A percentile compares a stretch with the other conserved stretches of the same genome.
Conservation (phyloP, 768 basidiomycete genomes). For the Amanita fuliginea region DNA sequence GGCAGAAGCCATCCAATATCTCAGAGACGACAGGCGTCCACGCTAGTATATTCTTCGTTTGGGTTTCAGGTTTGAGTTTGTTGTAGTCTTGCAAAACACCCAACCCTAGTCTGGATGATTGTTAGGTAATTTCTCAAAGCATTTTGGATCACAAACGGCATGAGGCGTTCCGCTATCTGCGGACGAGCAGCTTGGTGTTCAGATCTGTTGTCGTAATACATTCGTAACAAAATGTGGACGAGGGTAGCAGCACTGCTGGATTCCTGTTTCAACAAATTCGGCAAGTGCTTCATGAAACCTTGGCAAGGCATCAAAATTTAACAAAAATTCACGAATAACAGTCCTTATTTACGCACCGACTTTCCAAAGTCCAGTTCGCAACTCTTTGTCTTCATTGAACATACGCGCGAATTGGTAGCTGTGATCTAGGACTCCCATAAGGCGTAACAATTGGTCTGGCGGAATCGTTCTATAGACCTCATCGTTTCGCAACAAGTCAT, state of each 20-base stretch:
- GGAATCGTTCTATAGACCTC: conserved; percentile 91
- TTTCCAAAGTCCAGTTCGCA: conserved; percentile 97
- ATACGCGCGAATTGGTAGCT: conserved; percentile 95
- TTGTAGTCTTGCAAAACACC: conserved; percentile 88
- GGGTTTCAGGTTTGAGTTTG: conserved; percentile 79
- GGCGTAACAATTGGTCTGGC: conserved; percentile 80
- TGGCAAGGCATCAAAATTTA: neutral
- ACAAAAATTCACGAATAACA: neutral
- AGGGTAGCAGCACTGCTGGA: conserved; percentile 94
- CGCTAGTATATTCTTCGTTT: conserved; percentile 89
- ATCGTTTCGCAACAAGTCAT: conserved; percentile 87
- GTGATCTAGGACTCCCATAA: conserved; percentile 95
- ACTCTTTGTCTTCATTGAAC: conserved; percentile 98
- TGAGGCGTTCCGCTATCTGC: conserved; percentile 62
- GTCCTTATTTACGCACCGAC: conserved; percentile 51
- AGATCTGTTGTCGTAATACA: conserved; percentile 88
- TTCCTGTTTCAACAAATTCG: conserved; percentile 96
- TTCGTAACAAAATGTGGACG: conserved; percentile 81
- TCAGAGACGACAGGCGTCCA: conserved; percentile 99
- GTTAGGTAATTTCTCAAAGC: conserved; percentile 5
- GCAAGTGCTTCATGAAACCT: conserved; percentile 99
- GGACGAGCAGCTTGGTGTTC: conserved; percentile 80
- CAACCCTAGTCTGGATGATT: conserved; percentile 55
- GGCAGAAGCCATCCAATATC: conserved; percentile 81
- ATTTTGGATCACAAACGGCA: conserved; percentile 41